phyloP scores from a whole-genome alignment of 352 stramenopile species.

The Globisporangium nodosum region DNA sequence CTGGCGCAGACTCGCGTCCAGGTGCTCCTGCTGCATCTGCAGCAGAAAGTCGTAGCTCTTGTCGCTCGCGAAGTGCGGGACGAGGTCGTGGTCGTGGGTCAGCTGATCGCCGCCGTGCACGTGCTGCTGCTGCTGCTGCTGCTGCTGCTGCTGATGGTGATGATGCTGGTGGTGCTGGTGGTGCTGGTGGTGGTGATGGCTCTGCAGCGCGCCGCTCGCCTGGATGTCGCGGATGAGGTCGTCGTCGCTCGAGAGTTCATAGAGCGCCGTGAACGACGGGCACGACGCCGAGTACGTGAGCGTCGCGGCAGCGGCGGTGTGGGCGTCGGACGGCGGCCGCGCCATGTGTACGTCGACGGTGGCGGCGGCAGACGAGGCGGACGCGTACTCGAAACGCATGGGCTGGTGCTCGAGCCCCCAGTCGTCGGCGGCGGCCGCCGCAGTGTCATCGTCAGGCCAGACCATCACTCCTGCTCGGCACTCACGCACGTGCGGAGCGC shows the following conservation, averaged over 20 bases:
- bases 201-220: background rate
- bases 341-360: slow-evolving; percentile 1
- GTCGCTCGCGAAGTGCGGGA: slow-evolving; percentile 8
- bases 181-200: background rate
- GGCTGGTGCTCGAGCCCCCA: slow-evolving; percentile 12
- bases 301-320: slow-evolving; percentile 3
- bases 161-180: background rate
- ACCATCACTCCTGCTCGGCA: slow-evolving; percentile 5
- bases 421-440: background rate
- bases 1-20: slow-evolving; percentile 33
- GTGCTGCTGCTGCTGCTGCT: background rate
- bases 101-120: background rate
- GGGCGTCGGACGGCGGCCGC: slow-evolving; percentile 1
- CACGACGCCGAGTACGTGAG: slow-evolving; percentile 72
- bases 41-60: slow-evolving; percentile 53
- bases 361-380: background rate
- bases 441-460: slow-evolving; percentile 8
- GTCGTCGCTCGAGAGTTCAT: slow-evolving; percentile 44
- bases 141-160: background rate
- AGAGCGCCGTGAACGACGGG: slow-evolving; percentile 64
- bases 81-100: slow-evolving; percentile 1
- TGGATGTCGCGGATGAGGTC: slow-evolving; percentile 39
- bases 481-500: no score
- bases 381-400: slow-evolving; percentile 11
- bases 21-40: slow-evolving; percentile 48